These are phyloP conservation scores for Saccharomycopsis javanensis DNA, from an alignment of 805 yeast genomes.

Conservation along the genomic window DNA sequence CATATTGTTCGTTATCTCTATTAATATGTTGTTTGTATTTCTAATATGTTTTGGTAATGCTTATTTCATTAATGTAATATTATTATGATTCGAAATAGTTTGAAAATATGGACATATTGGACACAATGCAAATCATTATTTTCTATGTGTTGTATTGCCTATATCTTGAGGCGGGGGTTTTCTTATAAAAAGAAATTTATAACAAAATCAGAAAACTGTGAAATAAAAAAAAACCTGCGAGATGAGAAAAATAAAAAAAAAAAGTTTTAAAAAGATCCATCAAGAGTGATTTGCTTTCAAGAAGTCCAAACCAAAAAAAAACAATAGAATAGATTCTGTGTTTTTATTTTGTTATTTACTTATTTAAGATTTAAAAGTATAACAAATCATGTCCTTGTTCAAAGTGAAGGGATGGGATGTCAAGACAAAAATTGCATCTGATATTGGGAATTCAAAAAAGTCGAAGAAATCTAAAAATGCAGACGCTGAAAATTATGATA, in stretches of 20 bases:
- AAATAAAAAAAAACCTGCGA: not conserved
- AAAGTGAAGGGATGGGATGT: conserved; percentile 79
- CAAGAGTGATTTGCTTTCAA: not conserved
- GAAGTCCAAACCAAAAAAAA: too few species aligned
- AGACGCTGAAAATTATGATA: conserved; percentile 29
- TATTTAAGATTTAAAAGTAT: not conserved
- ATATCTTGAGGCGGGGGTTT: too few species aligned
- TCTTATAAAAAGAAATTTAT: too few species aligned
- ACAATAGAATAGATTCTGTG: too few species aligned
- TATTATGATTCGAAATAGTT: not conserved
- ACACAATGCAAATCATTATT: too few species aligned
- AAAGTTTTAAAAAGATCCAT: not conserved
- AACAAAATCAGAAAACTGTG: not conserved
- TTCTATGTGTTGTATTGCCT: not conserved
- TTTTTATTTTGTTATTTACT: not conserved
- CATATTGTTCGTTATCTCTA: not conserved
- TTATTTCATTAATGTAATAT: not conserved
- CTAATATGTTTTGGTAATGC: not conserved
- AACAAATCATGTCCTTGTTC: conserved; percentile 52
- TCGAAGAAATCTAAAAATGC: conserved; percentile 23
- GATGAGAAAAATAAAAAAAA: conserved; percentile 1
- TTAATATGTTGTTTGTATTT: too few species aligned
- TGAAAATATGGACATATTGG: not conserved
- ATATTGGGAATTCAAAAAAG: conserved; percentile 28
- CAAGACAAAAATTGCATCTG: conserved; percentile 42